Conservation (phyloP, 2,329 filamentous ascomycete genomes). For the Cyphellophora attinorum region DNA sequence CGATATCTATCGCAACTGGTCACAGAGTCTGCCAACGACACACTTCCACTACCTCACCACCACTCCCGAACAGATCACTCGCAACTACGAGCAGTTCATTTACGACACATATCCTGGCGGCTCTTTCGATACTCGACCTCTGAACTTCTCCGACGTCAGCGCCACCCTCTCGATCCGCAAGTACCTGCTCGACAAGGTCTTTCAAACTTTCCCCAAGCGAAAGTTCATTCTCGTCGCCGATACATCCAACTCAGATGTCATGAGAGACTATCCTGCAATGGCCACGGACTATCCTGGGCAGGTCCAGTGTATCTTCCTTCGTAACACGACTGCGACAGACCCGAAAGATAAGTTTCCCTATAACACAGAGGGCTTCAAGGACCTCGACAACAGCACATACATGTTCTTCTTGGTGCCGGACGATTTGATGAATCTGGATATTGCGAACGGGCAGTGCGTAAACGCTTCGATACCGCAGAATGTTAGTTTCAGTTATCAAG, state of each 20-base stretch:
- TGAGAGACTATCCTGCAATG: constrained; percentile 51
- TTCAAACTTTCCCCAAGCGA: constrained; percentile 63
- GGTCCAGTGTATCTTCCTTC: constrained; percentile 67
- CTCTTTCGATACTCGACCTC: constrained; percentile 66
- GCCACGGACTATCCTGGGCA: constrained; percentile 58
- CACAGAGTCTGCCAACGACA: constrained; percentile 51
- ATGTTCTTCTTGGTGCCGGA: constrained; percentile 73
- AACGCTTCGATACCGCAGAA: constrained; percentile 59
- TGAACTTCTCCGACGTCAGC: constrained; percentile 69
- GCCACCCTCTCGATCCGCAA: constrained; percentile 63
- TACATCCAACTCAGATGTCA: constrained; percentile 67
- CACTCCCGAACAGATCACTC: constrained; percentile 66
- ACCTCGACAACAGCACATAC: constrained; percentile 55
- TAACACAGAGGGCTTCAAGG: constrained; percentile 62
- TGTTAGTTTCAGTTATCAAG: constrained; percentile 60
- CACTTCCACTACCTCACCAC: constrained; percentile 80
- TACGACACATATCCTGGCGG: constrained; percentile 69
- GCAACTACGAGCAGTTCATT: constrained; percentile 69
- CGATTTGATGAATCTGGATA: constrained; percentile 57
- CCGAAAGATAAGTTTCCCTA: constrained; percentile 61
- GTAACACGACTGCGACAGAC: constrained; percentile 66
- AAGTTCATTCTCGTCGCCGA: constrained; percentile 70
- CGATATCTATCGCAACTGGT: constrained; percentile 68
- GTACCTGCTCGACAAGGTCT: constrained; percentile 60
- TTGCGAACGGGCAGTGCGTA: constrained; percentile 58